Conservation (phyloP, 1,284 basidiomycete genomes). For the Trametes hirsuta region DNA sequence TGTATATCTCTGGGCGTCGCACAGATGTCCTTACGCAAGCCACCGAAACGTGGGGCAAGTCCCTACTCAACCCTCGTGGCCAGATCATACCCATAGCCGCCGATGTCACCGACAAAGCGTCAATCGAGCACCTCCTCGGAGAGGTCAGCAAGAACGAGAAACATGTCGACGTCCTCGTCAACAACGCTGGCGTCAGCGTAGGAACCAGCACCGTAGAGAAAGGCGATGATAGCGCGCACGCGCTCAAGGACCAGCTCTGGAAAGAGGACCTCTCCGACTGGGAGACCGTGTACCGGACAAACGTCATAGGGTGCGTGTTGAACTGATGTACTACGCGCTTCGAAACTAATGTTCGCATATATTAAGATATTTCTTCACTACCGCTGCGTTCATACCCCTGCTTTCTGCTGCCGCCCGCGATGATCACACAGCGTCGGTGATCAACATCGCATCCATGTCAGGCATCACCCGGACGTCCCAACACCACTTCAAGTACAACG, state of each 20-base stretch:
- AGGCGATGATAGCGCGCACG: slow-evolving; percentile 37
- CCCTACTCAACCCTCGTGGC: slow-evolving; percentile 36
- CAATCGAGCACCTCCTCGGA: slow-evolving; percentile 36
- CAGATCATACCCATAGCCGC: slow-evolving; percentile 38
- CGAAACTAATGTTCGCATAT: slow-evolving; percentile 12
- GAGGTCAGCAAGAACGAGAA: slow-evolving; percentile 40
- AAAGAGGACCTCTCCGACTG: slow-evolving; percentile 37
- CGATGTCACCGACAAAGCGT: slow-evolving; percentile 40
- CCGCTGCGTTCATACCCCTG: slow-evolving; percentile 43
- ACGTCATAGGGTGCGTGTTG: slow-evolving; percentile 36
- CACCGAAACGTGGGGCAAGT: slow-evolving; percentile 31
- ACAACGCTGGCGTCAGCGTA: slow-evolving; percentile 41
- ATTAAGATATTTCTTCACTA: slow-evolving; percentile 38
- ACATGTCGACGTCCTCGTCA: slow-evolving; percentile 42
- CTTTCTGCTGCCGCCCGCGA: slow-evolving; percentile 38
- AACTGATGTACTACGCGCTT: no score
- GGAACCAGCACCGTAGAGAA: slow-evolving; percentile 35
- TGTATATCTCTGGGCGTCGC: slow-evolving; percentile 40
- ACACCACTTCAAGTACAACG: slow-evolving; percentile 43
- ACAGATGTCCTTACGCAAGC: slow-evolving; percentile 31
- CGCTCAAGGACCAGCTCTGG: slow-evolving; percentile 38
- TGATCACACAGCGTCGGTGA: slow-evolving; percentile 36
- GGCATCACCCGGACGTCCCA: slow-evolving; percentile 42
- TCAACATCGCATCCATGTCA: slow-evolving; percentile 43
- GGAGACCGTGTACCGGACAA: slow-evolving; percentile 41